Evolutionary conservation across 2,329 filamentous ascomycete genomes (phyloP), one percentile per base, ranked within the genome.

Genomic region (Penicillium sp.): DNA sequence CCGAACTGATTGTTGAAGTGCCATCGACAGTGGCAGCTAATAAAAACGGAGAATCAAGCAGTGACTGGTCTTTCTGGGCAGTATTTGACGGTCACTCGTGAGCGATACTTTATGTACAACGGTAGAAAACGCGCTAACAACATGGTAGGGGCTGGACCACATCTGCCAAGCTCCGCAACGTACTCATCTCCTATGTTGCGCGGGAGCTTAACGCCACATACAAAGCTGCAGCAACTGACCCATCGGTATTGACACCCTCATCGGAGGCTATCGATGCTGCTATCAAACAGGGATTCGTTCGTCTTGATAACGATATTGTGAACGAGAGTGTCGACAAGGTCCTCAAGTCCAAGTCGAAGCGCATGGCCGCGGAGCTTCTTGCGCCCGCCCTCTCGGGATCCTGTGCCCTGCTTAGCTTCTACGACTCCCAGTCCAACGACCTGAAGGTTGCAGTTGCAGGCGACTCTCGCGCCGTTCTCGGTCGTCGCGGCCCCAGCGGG

Each of bases 1-100:
- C 93, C 52, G 95, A 99, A 79, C 96, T 96, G 83, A 97, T 98
- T 69, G 92, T 99, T 47, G 91, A 98, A 75, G 86, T 97, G 9
- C 89, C 91, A 4, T 83, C 83, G 53, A 81, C 80, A 50, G 79
- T 84, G 39, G 81, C 83, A 26, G 80, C 82, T 16, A 80, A 81
- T 8, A 79, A 83, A 67, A 77, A 83, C 71, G 77, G 82, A 37
- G 81, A 83, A 16, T 63, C 81, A 19, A 86, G 82, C 58, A 91
- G 85, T 60, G 96, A 99, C 76, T 99, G 95, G 95, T 98, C 98
- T 92, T 99, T 99, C 75, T 99, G 96, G 95, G 95, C 93, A 57
- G 93, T 99, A 19, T 99, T 98, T 75, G 95, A 99, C 72, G 95
- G 95, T 0, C 95, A 99, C 76, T 91, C 91, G 91, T 93, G 80